Conservation (phyloP, 2,329 filamentous ascomycete genomes). For the Madurella mycetomatis region DNA sequence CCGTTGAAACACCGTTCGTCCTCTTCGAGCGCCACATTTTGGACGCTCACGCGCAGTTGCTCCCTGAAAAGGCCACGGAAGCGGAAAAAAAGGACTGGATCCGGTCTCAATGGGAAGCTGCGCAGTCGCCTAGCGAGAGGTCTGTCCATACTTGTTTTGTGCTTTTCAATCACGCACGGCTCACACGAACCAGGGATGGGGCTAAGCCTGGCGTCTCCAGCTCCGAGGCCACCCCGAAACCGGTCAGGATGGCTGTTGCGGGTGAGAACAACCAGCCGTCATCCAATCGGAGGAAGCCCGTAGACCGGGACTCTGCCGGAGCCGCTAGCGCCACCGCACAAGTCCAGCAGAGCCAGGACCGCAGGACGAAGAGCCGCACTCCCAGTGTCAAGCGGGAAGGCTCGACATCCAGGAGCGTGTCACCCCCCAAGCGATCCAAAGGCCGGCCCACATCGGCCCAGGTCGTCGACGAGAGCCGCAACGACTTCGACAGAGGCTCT, state of each 20-base stretch:
- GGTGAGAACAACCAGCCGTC: conserved; percentile 2
- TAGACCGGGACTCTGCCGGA: neutral
- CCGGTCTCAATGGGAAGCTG: conserved; percentile 11
- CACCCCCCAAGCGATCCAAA: conserved; percentile 21
- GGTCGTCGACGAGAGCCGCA: neutral
- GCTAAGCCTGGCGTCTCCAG: neutral
- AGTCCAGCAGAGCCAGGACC: neutral
- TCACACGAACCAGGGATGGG: conserved; percentile 5
- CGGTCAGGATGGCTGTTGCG: neutral
- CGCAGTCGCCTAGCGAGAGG: conserved; percentile 8
- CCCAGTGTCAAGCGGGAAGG: conserved; percentile 18
- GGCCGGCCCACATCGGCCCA: conserved; percentile 4
- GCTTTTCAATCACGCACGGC: neutral
- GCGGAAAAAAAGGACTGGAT: conserved; percentile 9
- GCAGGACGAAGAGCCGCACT: conserved; percentile 12
- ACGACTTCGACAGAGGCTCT: conserved; percentile 18
- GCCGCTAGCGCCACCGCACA: neutral
- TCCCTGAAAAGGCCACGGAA: conserved; percentile 11
- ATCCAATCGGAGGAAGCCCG: conserved; percentile 3
- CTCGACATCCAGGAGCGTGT: conserved; percentile 15
- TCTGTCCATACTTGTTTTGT: conserved; percentile 4
- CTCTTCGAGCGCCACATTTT: conserved; percentile 12
- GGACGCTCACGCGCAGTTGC: conserved; percentile 4
- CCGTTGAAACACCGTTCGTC: neutral
- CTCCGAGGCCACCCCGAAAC: neutral